phyloP scores from a whole-genome alignment of 2,329 filamentous ascomycete genomes.

The Verticillium dahliae region DNA sequence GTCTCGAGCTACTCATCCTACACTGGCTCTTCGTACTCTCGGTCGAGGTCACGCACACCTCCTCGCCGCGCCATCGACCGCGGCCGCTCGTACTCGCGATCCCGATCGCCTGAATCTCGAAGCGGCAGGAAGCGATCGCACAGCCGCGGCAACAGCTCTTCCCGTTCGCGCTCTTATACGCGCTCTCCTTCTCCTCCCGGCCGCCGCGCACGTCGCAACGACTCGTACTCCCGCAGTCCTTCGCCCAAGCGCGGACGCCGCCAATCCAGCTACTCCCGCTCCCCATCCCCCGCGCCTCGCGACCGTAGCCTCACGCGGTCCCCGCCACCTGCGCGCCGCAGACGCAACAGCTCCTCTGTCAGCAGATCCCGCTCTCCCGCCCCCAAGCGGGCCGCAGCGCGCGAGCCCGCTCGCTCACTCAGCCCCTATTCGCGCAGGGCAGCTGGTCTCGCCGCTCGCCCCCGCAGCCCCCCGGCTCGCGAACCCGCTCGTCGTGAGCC shows the following conservation, averaged over 20 bases:
- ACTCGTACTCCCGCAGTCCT: conserved; percentile 22
- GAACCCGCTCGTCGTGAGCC: neutral
- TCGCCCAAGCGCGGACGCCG: conserved; percentile 18
- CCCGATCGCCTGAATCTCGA: conserved; percentile 15
- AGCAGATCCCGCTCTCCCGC: conserved; percentile 23
- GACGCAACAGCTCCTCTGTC: conserved; percentile 4
- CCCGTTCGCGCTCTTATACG: conserved; percentile 28
- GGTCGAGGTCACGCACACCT: conserved; percentile 38
- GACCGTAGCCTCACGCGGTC: conserved; percentile 8
- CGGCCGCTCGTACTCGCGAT: conserved; percentile 27
- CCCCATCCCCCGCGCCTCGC: conserved; percentile 17
- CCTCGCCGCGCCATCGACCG: conserved; percentile 26
- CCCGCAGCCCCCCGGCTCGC: conserved; percentile 3
- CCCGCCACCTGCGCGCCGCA: neutral
- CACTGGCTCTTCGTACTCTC: conserved; percentile 54
- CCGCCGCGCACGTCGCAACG: conserved; percentile 7
- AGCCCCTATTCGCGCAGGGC: conserved; percentile 14
- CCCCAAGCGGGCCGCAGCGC: conserved; percentile 6
- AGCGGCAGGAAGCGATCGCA: conserved; percentile 22
- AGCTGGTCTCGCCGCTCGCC: conserved; percentile 15
- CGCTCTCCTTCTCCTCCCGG: conserved; percentile 11
- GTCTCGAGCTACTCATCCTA: conserved; percentile 76
- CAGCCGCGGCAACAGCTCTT: conserved; percentile 23
- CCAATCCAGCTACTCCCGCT: conserved; percentile 17
- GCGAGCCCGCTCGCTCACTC: conserved; percentile 7